phyloP scores from a whole-genome alignment of 2,329 filamentous ascomycete genomes.

The Helotiales sp. region DNA sequence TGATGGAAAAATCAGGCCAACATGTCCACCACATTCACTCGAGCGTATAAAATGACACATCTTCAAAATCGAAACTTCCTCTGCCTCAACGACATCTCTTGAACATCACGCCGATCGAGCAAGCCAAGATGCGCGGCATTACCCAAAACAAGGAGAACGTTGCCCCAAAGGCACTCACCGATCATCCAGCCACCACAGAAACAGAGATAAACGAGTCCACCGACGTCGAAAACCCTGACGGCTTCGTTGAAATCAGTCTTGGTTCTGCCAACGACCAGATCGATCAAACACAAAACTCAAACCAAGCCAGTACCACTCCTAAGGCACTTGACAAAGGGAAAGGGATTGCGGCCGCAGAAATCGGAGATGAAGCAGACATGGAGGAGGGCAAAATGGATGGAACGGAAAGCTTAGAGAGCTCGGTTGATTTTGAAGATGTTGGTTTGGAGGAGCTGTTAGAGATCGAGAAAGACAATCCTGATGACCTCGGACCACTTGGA shows the following conservation, averaged over 20 bases:
- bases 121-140: not conserved
- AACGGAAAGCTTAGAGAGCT: not conserved
- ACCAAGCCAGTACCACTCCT: not conserved
- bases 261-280: not conserved
- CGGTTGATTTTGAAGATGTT: not conserved
- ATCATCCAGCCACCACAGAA: not conserved
- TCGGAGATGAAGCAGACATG: not conserved
- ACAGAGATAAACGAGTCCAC: not conserved
- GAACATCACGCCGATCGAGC: not conserved
- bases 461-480: not conserved
- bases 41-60: not conserved
- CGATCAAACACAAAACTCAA: not conserved
- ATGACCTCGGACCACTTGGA: not conserved
- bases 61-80: not conserved
- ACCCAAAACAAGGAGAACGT: not conserved
- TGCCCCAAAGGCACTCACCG: not conserved
- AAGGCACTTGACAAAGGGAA: not conserved
- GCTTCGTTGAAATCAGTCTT: not conserved
- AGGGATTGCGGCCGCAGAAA: not conserved
- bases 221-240: not conserved
- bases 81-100: not conserved
- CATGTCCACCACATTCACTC: not conserved
- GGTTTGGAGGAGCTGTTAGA: not conserved
- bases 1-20: not conserved
- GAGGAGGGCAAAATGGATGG: not conserved